phyloP scores from a whole-genome alignment of 495 filamentous ascomycete species.

The Hyaloscypha hepaticicola region DNA sequence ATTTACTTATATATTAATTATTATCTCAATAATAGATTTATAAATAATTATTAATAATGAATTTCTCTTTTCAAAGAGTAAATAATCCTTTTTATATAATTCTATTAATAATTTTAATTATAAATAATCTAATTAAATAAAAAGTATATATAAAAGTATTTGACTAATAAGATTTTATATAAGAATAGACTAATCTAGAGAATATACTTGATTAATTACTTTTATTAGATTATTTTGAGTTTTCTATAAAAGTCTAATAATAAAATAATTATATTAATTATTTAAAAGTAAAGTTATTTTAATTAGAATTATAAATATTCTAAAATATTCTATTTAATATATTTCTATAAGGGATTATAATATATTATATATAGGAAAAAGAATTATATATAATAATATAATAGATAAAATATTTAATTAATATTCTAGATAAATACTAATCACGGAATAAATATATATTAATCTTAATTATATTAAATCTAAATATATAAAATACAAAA shows the following conservation, averaged over 20 bases:
- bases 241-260: background rate
- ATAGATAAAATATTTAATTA: background rate
- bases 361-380: background rate
- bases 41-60: background rate
- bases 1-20: background rate
- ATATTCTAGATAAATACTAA: background rate
- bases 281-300: background rate
- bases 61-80: background rate
- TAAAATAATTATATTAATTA: background rate
- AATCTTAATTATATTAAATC: background rate
- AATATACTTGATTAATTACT: background rate
- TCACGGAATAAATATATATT: background rate
- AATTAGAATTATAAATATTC: background rate
- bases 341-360: background rate
- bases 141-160: background rate
- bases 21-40: background rate
- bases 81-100: constrained; percentile 1
- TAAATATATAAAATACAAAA: background rate
- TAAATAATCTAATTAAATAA: background rate
- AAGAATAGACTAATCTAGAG: background rate
- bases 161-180: background rate
- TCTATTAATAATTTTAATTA: background rate
- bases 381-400: background rate
- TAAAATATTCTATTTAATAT: background rate
- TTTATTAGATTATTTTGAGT: constrained; percentile 1